phyloP scores from a whole-genome alignment of 176 grass and related monocot species.

The Tillandsia leiboldiana region DNA sequence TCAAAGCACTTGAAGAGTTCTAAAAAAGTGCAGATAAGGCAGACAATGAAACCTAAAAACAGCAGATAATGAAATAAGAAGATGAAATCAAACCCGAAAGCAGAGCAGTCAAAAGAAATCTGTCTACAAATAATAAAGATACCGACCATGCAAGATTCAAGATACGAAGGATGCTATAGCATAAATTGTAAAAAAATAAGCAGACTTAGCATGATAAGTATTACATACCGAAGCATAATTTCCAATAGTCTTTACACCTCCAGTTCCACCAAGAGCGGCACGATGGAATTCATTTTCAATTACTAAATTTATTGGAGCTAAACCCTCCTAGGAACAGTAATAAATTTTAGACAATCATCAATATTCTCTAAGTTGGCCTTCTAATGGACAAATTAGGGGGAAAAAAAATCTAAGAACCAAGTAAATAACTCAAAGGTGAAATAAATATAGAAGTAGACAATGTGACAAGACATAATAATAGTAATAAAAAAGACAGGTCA shows the following conservation, averaged over 20 bases:
- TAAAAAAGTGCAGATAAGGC: no score
- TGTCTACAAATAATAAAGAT: no score
- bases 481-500: background rate
- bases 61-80: no score
- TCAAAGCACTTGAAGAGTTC: no score
- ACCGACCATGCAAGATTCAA: no score
- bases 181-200: no score
- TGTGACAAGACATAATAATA: background rate
- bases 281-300: constrained; percentile 85
- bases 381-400: background rate
- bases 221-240: constrained; percentile 92
- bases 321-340: constrained; percentile 65
- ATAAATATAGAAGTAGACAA: background rate
- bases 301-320: constrained; percentile 88
- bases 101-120: no score
- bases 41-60: no score
- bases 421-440: background rate
- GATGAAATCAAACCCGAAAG: no score
- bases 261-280: constrained; percentile 86
- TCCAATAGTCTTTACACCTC: constrained; percentile 84
- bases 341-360: background rate
- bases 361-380: background rate
- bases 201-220: no score
- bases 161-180: no score
- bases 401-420: background rate